Percentiles rank a stretch among this genome's conserved stretches.
phyloP scores from a whole-genome alignment of 495 filamentous ascomycete species.

The Haplographium delicatum region DNA sequence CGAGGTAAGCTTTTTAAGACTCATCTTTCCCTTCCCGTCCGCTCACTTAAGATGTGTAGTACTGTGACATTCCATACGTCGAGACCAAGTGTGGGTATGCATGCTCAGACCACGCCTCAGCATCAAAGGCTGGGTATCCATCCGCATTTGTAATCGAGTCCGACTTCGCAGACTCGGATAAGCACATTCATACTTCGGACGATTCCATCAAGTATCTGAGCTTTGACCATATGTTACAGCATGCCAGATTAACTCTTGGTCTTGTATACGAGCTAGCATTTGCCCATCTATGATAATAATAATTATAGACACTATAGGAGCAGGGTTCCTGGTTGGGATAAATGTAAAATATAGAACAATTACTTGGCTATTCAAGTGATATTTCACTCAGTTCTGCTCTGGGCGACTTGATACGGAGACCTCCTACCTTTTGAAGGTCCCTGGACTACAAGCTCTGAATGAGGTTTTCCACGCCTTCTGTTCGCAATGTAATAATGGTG shows the following conservation, averaged over 20 bases:
- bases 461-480: too few relatives aligned
- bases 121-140: conserved; percentile 91
- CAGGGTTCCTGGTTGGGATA: too few relatives aligned
- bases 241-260: conserved; percentile 85
- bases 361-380: too few relatives aligned
- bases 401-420: too few relatives aligned
- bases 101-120: conserved; percentile 95
- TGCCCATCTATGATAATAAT: conserved; percentile 44
- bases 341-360: too few relatives aligned
- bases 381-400: too few relatives aligned
- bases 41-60: too few relatives aligned
- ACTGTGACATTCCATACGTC: conserved; percentile 85
- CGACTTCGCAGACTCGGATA: conserved; percentile 75
- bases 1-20: conserved; percentile 43
- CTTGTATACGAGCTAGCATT: conserved; percentile 86
- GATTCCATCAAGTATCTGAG: conserved; percentile 83
- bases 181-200: conserved; percentile 86
- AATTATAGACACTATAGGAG: too few relatives aligned
- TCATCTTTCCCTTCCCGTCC: too few relatives aligned
- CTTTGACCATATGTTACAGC: conserved; percentile 97
- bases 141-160: conserved; percentile 95
- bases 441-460: too few relatives aligned
- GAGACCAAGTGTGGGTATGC: conserved; percentile 96
- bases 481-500: too few relatives aligned
- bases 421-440: too few relatives aligned